Conservation (phyloP, 345 rosid genomes). For the Viola odorata region DNA sequence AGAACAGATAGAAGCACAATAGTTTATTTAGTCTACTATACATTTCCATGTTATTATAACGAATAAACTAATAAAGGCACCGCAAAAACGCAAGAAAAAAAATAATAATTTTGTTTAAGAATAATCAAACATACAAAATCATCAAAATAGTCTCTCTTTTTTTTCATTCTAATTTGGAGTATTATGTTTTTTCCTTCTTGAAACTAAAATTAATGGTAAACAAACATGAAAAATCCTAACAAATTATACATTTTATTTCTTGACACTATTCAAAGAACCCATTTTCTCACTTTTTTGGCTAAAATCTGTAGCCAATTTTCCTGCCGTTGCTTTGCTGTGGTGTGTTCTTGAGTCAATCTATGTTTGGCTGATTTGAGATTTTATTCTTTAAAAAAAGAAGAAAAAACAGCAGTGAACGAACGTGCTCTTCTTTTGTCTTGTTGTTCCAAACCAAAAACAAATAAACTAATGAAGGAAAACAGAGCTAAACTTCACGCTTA, state of each 20-base stretch:
- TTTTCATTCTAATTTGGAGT: too few species aligned
- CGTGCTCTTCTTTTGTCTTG: slow-evolving; percentile 44
- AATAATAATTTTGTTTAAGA: not conserved
- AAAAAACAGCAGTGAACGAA: slow-evolving; percentile 46
- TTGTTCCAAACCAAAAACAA: slow-evolving; percentile 10
- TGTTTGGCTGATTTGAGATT: not conserved
- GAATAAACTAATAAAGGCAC: too few species aligned
- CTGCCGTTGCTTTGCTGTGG: slow-evolving; percentile 40
- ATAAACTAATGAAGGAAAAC: not conserved
- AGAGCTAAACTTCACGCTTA: slow-evolving; percentile 20
- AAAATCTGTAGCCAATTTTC: slow-evolving; percentile 14
- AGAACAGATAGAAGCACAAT: slow-evolving; percentile 15
- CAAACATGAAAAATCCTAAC: too few species aligned
- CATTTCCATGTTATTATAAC: not conserved
- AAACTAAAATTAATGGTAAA: too few species aligned
- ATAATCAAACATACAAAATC: not conserved
- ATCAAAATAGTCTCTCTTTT: not conserved
- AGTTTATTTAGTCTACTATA: not conserved
- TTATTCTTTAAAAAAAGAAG: slow-evolving; percentile 1
- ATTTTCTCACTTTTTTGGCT: slow-evolving; percentile 10
- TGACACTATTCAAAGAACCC: slow-evolving; percentile 29
- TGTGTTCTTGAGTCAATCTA: slow-evolving; percentile 24
- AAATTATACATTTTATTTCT: not conserved
- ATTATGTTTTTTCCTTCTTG: too few species aligned
- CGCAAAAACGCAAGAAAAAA: too few species aligned